Evolutionary conservation across 495 filamentous ascomycete species (phyloP).

Genomic region (Lasiosphaeris hirsuta): DNA sequence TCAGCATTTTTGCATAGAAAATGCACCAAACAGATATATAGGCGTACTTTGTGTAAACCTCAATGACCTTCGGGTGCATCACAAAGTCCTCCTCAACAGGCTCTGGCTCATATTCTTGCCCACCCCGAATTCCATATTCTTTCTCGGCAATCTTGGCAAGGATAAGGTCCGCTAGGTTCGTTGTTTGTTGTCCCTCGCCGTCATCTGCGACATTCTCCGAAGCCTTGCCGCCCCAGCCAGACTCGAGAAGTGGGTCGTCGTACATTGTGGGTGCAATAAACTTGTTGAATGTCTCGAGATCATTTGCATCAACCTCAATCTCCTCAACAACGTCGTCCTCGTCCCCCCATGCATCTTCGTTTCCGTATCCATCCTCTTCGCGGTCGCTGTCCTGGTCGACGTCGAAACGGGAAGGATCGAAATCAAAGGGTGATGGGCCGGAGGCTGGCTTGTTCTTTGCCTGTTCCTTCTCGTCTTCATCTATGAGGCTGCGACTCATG

Average conservation of each 20-base stretch:
- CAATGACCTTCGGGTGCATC: constrained; percentile 84
- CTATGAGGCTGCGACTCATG: constrained; percentile 77
- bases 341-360: constrained; percentile 59
- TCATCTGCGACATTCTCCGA: constrained; percentile 43
- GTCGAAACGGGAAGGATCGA: constrained; percentile 40
- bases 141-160: constrained; percentile 90
- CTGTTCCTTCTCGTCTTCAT: constrained; percentile 56
- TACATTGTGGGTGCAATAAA: constrained; percentile 65
- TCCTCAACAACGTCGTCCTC: constrained; percentile 75
- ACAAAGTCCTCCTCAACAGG: constrained; percentile 74
- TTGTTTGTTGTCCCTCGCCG: constrained; percentile 54
- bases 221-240: constrained; percentile 44
- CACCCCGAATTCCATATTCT: constrained; percentile 62
- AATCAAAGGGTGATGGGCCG: constrained; percentile 40
- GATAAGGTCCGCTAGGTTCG: constrained; percentile 84
- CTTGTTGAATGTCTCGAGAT: constrained; percentile 84
- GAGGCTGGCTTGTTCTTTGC: constrained; percentile 4
- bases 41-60: constrained; percentile 85
- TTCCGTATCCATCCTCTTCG: constrained; percentile 42
- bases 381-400: constrained; percentile 28
- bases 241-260: constrained; percentile 50
- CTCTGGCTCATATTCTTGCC: constrained; percentile 26
- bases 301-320: constrained; percentile 82
- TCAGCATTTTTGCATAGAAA: constrained; percentile 12
- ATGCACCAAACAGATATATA: neutral